Evolutionary conservation across 768 basidiomycete species (phyloP), one percentile per base, ranked within the genome.

Genomic region (Gymnopilus junonius): DNA sequence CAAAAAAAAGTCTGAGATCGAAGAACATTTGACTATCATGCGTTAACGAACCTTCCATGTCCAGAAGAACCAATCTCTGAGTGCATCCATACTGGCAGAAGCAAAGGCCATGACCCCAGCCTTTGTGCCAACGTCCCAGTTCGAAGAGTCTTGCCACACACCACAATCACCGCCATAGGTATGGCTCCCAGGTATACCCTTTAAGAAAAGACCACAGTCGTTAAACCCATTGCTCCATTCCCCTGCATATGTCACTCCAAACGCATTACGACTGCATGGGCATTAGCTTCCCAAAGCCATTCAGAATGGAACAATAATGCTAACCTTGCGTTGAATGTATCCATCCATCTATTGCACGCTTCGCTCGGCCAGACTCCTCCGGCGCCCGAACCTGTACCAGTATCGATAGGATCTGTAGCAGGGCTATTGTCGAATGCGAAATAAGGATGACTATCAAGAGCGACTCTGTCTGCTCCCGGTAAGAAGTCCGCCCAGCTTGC

Each of bases 171-270:
- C 79, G 27, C 73, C 72, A 58, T 74, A 80, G 23, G 67, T 60
- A 29, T 64, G 23, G 4, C 63, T 50, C 2, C 63, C 61, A 8
- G 65, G 64, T 3, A 71, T 69, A 8, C 78, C 78, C 7, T 54
- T 69, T 23, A 80, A 64, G 66, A 74, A 77, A 12, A 77, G 63
- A 15, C 70, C 89, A 67, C 92, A 93, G 57, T 86, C 81, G 69
- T 91, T 92, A 73, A 79, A 82, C 12, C 86, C 92, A 17, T 84
- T 82, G 65, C 89, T 90, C 74, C 86, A 95, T 76, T 96, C 94
- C 51, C 92, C 94, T 1, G 89, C 88, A 43, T 88, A 70, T 17
- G 89, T 88, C 48, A 94, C 76, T 12, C 94, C 94, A 70, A 93
- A 93, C 5, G 68, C 64, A 40, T 68, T 67, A 69, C 80, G 71